Evolutionary conservation across 306 rosid species (phyloP), one percentile per base, ranked within the genome.

Genomic region (Prosopis cineraria): DNA sequence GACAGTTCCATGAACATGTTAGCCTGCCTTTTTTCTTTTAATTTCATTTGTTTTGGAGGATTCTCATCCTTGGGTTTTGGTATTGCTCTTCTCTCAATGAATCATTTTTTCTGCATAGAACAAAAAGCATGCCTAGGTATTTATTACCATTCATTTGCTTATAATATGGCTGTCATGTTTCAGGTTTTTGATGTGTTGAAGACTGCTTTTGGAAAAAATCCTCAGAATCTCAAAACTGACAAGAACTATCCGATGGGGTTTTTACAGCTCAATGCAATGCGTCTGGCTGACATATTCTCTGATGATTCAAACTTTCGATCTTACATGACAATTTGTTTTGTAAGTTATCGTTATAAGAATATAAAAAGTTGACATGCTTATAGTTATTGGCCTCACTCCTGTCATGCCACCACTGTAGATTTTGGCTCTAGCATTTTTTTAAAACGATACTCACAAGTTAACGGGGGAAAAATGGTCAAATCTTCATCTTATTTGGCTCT

Each of bases 261-360:
- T 86, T 85, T 91, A 84, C 98, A 95, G 84, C 98, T 95, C 86
- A 92, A 92, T 84, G 98, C 98, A 13, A 84, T 95, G 98, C 98
- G 98, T 80, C 91, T 95, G 29, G 93, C 90, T 82, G 98, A 94
- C 79, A 85, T 92, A 70, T 88, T 92, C 85, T 94, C 98, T 2
- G 98, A 94, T 82, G 98, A 94, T 86, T 92, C 98, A 81, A 90
- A 94, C 79, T 92, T 94, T 36, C 86, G 97, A 77, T 90, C 98
- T 44, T 91, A 85, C 78, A 91, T 91, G 87, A 94, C 90, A 73
- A 47, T 41, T 72, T 81, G 84, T 84, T 92, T 91, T 65, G 98
- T 94, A 91, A 85, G 98, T 80, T 68, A 56, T 73, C 76, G 41
- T 59, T 72, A 68, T 48, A 72, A 37, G 59, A 72, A 22, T 67